Evolutionary conservation across 1,139 yeast species (phyloP), one percentile per base, ranked within the genome.

Genomic region (Hansenula lynferdii): DNA sequence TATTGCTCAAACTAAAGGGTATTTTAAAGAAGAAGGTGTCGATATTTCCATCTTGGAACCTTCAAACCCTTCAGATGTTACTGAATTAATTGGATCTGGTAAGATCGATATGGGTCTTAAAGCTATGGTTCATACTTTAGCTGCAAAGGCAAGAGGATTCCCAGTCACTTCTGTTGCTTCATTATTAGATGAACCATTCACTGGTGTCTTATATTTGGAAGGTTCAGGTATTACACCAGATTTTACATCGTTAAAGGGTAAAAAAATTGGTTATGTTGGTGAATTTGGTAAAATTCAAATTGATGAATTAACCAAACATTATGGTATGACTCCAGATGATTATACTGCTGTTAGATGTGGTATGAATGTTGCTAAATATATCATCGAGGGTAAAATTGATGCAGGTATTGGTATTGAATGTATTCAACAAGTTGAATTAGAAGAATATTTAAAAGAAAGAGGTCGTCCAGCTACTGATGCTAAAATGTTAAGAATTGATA

Each of bases 311-410:
- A 72, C 78, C 47, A 67, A 70, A 47, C 72, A 73, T 56, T 73
- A 69, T 47, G 78, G 78, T 28, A 71, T 74, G 77, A 66, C 66
- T 25, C 78, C 78, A 19, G 62, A 63, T 29, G 80, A 75, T 53
- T 75, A 74, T 55, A 72, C 77, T 38, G 77, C 80, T n/a, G 76
- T 75, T 36, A 65, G 80, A 55, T 73, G 79, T 49, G 80, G 80
- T 37, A 75, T 75, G 80, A 75, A 75, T 49, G 79, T 75, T 36
- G 77, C 80, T 42, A 72, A 72, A 51, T 68, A 67, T 49, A 73
- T 75, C 49, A 69, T 75, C 41, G 76, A 72, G 42, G 80, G 78
- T 28, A 63, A 66, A 45, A 72, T 75, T 39, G 77, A 75, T 54
- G 79, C 79, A 40, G 80, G 80, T 40, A 69, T 74, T 52, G 80